Evolutionary conservation across 73 alveolate genomes (phyloP).

Genomic region (Symbiodinium natans): DNA sequence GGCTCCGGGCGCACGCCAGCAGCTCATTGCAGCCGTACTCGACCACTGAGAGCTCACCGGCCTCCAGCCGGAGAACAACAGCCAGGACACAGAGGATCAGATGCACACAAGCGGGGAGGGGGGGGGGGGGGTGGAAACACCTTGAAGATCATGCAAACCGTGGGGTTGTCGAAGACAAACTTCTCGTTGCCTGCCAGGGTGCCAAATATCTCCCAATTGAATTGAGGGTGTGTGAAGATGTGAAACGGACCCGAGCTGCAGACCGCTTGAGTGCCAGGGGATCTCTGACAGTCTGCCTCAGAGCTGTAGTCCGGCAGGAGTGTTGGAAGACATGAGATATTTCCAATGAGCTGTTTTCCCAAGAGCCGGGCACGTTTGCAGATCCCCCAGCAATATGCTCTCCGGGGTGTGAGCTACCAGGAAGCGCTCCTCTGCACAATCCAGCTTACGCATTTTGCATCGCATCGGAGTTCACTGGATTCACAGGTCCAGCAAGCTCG

Average conservation of each 20-base stretch:
- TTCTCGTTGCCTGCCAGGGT: conserved; percentile 99
- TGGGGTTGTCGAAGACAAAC: conserved; percentile 99
- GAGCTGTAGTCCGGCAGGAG: background rate
- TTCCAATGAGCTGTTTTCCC: background rate
- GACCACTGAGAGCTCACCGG: conserved; percentile 99
- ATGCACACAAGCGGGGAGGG: background rate
- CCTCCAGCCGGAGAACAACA: background rate
- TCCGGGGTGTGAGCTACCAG: conserved; percentile 99
- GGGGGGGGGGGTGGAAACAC: no score
- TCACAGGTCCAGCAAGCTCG: background rate
- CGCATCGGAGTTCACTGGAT: background rate
- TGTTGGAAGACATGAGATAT: background rate
- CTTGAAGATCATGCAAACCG: conserved; percentile 99
- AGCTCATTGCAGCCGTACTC: conserved; percentile 99
- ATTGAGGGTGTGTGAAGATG: conserved; percentile 98
- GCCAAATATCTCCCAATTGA: conserved; percentile 97
- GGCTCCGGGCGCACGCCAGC: conserved; percentile 46
- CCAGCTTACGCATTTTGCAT: background rate
- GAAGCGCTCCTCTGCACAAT: conserved; percentile 90
- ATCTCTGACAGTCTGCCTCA: conserved; percentile 96
- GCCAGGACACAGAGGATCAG: background rate
- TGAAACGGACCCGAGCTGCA: conserved; percentile 79
- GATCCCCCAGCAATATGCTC: conserved; percentile 99
- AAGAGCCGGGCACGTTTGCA: conserved; percentile 95
- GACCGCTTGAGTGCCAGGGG: conserved; percentile 96